phyloP scores from a whole-genome alignment of 2,329 filamentous ascomycete genomes.

The Ceratocystiopsis sp. region DNA sequence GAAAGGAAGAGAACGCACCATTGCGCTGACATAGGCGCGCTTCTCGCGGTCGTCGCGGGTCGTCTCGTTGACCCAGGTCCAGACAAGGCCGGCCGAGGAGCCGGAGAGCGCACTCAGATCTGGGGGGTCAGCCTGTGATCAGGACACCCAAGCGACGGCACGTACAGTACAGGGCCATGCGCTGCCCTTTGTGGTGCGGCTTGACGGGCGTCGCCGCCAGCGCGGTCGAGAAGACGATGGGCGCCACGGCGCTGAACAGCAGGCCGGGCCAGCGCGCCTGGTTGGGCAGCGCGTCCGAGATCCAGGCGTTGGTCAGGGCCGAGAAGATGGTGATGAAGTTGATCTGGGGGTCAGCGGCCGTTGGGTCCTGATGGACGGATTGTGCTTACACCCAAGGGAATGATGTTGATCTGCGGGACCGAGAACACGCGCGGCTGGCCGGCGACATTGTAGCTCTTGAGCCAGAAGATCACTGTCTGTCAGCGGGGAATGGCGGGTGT shows the following conservation, averaged over 20 bases:
- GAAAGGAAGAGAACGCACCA: too few species aligned
- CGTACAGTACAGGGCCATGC: slow-evolving; percentile 13
- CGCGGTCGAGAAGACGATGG: slow-evolving; percentile 12
- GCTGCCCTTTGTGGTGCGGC: slow-evolving; percentile 8
- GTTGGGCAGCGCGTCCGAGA: slow-evolving; percentile 13
- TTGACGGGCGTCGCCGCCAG: slow-evolving; percentile 13
- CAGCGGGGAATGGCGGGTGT: not conserved
- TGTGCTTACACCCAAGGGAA: slow-evolving; percentile 13
- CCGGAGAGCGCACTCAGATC: slow-evolving; percentile 11
- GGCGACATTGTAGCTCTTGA: slow-evolving; percentile 13
- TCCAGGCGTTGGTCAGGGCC: slow-evolving; percentile 12
- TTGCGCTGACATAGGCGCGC: slow-evolving; percentile 13
- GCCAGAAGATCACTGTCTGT: slow-evolving; percentile 14
- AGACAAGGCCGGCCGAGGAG: slow-evolving; percentile 12
- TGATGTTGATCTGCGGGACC: slow-evolving; percentile 14
- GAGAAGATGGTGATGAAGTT: slow-evolving; percentile 12
- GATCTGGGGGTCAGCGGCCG: slow-evolving; percentile 6
- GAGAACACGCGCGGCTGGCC: slow-evolving; percentile 10
- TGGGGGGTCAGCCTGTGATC: not conserved
- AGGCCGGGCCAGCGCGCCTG: slow-evolving; percentile 14
- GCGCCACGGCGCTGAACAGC: slow-evolving; percentile 11
- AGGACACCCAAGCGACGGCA: not conserved
- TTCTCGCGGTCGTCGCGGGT: slow-evolving; percentile 14
- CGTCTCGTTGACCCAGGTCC: slow-evolving; percentile 14
- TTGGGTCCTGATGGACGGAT: not conserved